These are phyloP conservation scores for Geosmithia morbida DNA, from an alignment of 2,329 filamentous ascomycete genomes.

Conservation along the genomic window DNA sequence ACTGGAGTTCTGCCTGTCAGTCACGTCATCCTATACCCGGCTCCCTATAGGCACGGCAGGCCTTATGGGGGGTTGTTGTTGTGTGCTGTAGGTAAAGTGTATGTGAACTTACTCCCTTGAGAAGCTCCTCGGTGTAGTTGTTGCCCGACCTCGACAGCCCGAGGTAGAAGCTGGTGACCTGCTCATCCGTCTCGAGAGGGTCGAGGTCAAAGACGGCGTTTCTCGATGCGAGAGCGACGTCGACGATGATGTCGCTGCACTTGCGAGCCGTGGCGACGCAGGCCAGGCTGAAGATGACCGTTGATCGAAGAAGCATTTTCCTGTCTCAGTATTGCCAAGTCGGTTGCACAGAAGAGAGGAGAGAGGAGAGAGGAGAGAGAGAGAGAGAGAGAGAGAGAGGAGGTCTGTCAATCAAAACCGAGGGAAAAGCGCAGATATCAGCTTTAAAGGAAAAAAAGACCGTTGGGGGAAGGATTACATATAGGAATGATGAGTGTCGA, in stretches of 20 bases:
- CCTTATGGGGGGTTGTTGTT: too few species aligned
- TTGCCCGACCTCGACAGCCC: slow-evolving; percentile 30
- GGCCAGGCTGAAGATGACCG: slow-evolving; percentile 2
- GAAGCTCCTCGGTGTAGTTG: slow-evolving; percentile 29
- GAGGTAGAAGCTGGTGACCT: slow-evolving; percentile 41
- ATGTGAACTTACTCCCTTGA: slow-evolving; percentile 24
- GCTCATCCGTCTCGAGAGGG: slow-evolving; percentile 35
- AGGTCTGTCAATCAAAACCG: background rate
- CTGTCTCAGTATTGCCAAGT: too few species aligned
- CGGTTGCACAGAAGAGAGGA: too few species aligned
- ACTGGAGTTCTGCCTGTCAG: too few species aligned
- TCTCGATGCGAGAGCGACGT: slow-evolving; percentile 36
- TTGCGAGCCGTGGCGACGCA: slow-evolving; percentile 14
- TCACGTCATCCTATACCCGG: too few species aligned
- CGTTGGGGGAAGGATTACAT: background rate
- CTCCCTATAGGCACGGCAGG: too few species aligned
- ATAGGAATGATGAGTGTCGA: background rate
- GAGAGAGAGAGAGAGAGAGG: background rate
- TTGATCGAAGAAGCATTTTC: background rate
- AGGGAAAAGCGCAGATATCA: too few species aligned
- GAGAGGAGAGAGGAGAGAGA: background rate
- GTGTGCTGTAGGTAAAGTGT: background rate
- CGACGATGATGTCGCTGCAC: slow-evolving; percentile 37
- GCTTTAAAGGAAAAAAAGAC: background rate
- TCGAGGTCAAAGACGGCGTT: slow-evolving; percentile 37